A percentile compares a stretch with the other conserved stretches of the same genome.
These are phyloP conservation scores for Yarrowia keelungensis DNA, from an alignment of 805 yeast species.

Conservation along the genomic window DNA sequence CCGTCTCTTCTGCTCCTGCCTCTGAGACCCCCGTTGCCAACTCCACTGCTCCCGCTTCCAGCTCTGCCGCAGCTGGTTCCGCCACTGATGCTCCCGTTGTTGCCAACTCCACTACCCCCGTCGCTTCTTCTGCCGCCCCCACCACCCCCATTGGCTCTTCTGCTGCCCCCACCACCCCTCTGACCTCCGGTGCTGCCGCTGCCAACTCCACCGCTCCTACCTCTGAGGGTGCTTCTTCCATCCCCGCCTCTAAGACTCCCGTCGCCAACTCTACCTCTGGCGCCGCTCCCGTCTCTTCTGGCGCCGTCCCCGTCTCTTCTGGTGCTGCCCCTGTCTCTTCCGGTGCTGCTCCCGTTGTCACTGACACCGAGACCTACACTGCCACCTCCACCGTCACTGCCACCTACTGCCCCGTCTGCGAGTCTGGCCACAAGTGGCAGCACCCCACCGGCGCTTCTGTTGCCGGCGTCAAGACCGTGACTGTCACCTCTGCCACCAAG, in stretches of 20 bases:
- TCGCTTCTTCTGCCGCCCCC: background rate
- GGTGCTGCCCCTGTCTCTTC: background rate
- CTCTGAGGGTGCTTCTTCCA: background rate
- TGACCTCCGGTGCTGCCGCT: background rate
- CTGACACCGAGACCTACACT: background rate
- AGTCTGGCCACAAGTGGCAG: constrained; percentile 8
- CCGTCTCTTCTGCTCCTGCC: background rate
- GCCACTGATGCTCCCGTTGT: background rate
- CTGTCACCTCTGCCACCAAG: constrained; percentile 16
- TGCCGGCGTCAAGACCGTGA: constrained; percentile 3
- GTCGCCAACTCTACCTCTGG: background rate
- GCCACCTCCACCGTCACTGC: constrained; percentile 25
- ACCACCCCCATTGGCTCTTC: background rate
- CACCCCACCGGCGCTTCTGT: constrained; percentile 13
- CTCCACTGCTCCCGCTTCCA: background rate
- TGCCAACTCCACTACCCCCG: constrained; percentile 1
- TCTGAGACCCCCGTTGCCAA: background rate
- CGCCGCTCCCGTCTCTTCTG: background rate
- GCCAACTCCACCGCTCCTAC: background rate
- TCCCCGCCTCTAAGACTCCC: background rate
- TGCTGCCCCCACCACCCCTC: background rate
- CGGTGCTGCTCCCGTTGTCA: background rate
- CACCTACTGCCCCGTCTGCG: constrained; percentile 25
- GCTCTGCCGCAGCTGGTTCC: background rate
- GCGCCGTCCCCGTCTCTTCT: background rate